Evolutionary conservation across 345 rosid species (phyloP), one percentile per base, ranked within the genome.

Genomic region (Acer yangbiense): DNA sequence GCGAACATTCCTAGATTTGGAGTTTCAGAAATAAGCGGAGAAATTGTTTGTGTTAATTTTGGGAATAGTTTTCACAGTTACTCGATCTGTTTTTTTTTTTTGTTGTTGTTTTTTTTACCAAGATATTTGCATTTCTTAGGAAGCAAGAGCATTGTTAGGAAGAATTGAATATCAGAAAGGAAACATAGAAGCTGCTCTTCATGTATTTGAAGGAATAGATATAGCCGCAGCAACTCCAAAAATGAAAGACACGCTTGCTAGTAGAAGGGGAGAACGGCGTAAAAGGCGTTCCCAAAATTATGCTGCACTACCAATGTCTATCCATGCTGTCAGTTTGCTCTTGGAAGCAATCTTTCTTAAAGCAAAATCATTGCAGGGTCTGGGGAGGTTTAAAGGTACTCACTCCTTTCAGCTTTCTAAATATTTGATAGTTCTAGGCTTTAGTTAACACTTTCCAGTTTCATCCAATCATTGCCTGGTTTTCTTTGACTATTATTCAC

Each of bases 191-290:
- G 95, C 90, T 55, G 97, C 97, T 55, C 84, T 93, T 71, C 89
- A 88, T 81, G 98, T 93, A 14, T 93, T 89, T 85, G 98, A 92
- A 84, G 98, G 98, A 63, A 93, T 93, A 80, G 95, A 93, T 82
- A 83, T 90, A 58, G 85, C 88, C 75, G 86, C 93, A 70, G 85
- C 90, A 71, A 86, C 89, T 46, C 79, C 89, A 14, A 93, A 90
- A 86, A 86, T 93, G 85, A 90, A 88, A 88, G 35, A 78, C 2
- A 78, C 90, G 20, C 83, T 92, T 62, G 72, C 90, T 16, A 73
- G 85, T n/a, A 73, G 83, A 70, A 87, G 81, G 74, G 87, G 82
- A 79, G 92, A 88, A 44, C 86, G 78, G 75, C 86, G 72, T 54
- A 86, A 78, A 77, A 88, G 90, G 52, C 86, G 68, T 39, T 88